Percentiles rank a stretch among this genome's conserved stretches.
Evolutionary conservation across 2,329 filamentous ascomycete genomes (phyloP).

Genomic region (Colletotrichum chlorophyti): DNA sequence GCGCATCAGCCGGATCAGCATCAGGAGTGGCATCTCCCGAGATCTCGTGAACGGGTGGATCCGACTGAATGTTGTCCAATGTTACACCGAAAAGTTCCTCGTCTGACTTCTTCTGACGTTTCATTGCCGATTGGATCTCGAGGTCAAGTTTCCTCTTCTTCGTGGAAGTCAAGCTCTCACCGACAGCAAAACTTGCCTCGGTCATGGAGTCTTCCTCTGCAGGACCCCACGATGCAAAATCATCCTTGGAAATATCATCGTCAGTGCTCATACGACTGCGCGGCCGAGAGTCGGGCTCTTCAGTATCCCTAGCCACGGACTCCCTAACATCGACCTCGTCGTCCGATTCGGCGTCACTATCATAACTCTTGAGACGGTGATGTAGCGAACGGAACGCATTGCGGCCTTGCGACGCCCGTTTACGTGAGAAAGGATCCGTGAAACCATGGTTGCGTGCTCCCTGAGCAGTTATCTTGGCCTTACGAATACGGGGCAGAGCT

Average conservation of each 20-base stretch:
- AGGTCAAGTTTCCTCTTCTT: conserved; percentile 80
- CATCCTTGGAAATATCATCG: conserved; percentile 51
- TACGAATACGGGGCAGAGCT: conserved; percentile 77
- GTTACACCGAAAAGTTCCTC: conserved; percentile 78
- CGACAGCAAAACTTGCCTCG: conserved; percentile 72
- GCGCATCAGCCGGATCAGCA: conserved; percentile 52
- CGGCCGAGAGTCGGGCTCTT: conserved; percentile 83
- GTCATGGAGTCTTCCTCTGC: conserved; percentile 72
- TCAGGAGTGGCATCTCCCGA: conserved; percentile 59
- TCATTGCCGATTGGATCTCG: conserved; percentile 73
- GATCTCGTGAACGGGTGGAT: conserved; percentile 52
- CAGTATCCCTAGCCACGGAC: conserved; percentile 76
- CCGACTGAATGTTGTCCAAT: conserved; percentile 58
- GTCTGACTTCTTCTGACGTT: conserved; percentile 81
- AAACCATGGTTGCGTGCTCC: conserved; percentile 66
- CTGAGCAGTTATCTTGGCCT: conserved; percentile 63
- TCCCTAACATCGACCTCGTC: conserved; percentile 72
- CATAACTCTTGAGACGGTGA: conserved; percentile 75
- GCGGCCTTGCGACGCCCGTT: conserved; percentile 62
- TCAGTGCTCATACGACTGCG: conserved; percentile 76
- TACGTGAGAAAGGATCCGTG: conserved; percentile 70
- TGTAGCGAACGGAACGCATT: conserved; percentile 81
- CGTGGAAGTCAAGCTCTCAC: conserved; percentile 56
- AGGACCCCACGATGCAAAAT: conserved; percentile 53
- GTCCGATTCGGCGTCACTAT: conserved; percentile 87